Base-by-base conservation (phyloP, 2,329 filamentous ascomycete genomes). In the Nigrograna mackinnonii region DNA sequence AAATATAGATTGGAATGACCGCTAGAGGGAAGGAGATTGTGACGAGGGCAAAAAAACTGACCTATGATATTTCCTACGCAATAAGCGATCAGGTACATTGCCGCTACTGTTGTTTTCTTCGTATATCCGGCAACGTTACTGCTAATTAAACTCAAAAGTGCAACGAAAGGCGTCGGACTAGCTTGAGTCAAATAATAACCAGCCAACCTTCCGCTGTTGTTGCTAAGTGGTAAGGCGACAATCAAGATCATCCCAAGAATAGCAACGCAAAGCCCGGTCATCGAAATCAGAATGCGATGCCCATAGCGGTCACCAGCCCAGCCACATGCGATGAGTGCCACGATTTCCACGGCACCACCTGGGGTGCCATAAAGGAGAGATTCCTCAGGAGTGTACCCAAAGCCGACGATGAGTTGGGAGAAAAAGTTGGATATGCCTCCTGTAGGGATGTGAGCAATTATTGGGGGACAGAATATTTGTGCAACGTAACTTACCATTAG, bases 121-220 rank as follows among this genome's bases (percentile, higher is more conserved):
- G 79, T 83, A 47, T 76, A 78, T 1, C 77, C 77, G 3, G 79
- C 79, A 0, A 82, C 71, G 42, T 88, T 88, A 12, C 79, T 81
- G 2, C 78, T 76, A 41, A 87, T 80, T 24, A 87, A 71, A 19
- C 79, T 81, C 4, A 87, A 65, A 13, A 87, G 65, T 4, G 80
- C 80, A 1, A 86, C 83, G 47, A 87, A 87, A 0, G 80, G 74
- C 1, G 81, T 82, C 0, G 83, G 76, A 9, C 72, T 74, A 1
- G 81, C 77, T 33, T 80, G 77, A 0, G 80, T 85, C 37, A 88
- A 67, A 64, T 87, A 88, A 60, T 85, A 87, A 0, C 82, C 83
- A 2, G 82, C 75, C 9, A 86, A 70, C 0, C 80, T 74, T 9
- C 83, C 85, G 2, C 69, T 72, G 46, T 78, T 79, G 52, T 80